phyloP scores from a whole-genome alignment of 768 basidiomycete genomes.

The Boletus rufocinnamomeus region DNA sequence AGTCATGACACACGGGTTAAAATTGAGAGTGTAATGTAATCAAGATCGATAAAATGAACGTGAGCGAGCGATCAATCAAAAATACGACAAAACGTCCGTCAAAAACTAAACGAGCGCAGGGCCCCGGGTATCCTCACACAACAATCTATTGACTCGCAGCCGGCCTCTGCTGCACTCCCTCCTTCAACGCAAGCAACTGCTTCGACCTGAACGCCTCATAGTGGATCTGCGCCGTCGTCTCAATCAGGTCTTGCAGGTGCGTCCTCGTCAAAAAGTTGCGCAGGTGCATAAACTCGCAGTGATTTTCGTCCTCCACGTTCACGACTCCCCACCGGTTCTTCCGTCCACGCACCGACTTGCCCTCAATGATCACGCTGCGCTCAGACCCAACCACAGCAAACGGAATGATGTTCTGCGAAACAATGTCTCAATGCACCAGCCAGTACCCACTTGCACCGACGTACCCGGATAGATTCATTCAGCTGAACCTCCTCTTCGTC shows the following conservation, averaged over 20 bases:
- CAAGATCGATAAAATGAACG: slow-evolving; percentile 19
- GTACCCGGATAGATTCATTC: slow-evolving; percentile 86
- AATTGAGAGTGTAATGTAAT: slow-evolving; percentile 8
- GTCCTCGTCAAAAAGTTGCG: slow-evolving; percentile 97
- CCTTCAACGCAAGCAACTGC: slow-evolving; percentile 95
- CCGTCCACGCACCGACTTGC: slow-evolving; percentile 91
- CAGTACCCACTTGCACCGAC: slow-evolving; percentile 29
- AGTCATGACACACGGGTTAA: slow-evolving; percentile 12
- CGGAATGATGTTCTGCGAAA: slow-evolving; percentile 80
- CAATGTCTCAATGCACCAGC: slow-evolving; percentile 2
- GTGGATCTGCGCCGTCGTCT: slow-evolving; percentile 98
- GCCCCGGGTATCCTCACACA: slow-evolving; percentile 19
- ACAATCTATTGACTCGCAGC: slow-evolving; percentile 35
- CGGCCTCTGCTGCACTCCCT: slow-evolving; percentile 80
- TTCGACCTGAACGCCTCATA: slow-evolving; percentile 99
- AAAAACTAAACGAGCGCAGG: background rate
- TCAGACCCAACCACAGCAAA: slow-evolving; percentile 99
- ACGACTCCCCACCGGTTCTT: slow-evolving; percentile 99
- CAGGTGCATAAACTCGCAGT: slow-evolving; percentile 98
- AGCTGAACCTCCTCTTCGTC: slow-evolving; percentile 91
- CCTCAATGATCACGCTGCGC: slow-evolving; percentile 91
- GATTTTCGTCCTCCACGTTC: slow-evolving; percentile 93
- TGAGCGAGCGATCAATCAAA: background rate
- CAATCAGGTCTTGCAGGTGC: slow-evolving; percentile 97
- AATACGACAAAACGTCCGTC: background rate